Evolutionary conservation across 331 rosid species (phyloP).

Genomic region (Malus hybrid): DNA sequence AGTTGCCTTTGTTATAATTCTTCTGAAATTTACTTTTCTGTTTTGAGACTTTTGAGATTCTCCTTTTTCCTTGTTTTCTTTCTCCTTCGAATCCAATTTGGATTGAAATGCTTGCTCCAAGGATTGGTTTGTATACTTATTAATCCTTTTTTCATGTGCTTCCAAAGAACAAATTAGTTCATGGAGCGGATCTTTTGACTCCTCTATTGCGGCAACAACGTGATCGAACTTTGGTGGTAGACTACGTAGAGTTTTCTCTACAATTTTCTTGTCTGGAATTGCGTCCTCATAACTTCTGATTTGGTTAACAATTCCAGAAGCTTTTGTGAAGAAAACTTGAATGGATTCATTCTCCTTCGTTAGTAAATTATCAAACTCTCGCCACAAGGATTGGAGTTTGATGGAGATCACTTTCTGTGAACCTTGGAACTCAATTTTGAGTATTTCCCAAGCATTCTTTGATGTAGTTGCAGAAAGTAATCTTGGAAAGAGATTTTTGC

Average conservation of each 20-base stretch:
- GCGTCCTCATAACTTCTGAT: not conserved
- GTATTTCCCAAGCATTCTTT: not conserved
- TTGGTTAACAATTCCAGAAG: not conserved
- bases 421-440: conserved; percentile 13
- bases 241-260: not conserved
- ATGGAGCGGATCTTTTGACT: conserved; percentile 3
- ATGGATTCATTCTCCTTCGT: not conserved
- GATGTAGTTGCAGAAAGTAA: not conserved
- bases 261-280: not conserved
- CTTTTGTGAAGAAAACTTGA: not conserved
- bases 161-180: not conserved
- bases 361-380: not conserved
- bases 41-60: not conserved
- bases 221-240: not conserved
- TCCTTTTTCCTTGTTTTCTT: not conserved
- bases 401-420: not conserved
- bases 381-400: not conserved
- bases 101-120: not conserved
- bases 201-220: not conserved
- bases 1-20: not conserved
- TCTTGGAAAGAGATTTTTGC: conserved; percentile 4
- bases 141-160: not conserved
- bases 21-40: not conserved
- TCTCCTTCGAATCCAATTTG: not conserved
- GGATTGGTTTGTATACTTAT: not conserved